Evolutionary conservation across 768 basidiomycete species (phyloP), one percentile per base, ranked within the genome.

Genomic region (Auriscalpium microsporum): DNA sequence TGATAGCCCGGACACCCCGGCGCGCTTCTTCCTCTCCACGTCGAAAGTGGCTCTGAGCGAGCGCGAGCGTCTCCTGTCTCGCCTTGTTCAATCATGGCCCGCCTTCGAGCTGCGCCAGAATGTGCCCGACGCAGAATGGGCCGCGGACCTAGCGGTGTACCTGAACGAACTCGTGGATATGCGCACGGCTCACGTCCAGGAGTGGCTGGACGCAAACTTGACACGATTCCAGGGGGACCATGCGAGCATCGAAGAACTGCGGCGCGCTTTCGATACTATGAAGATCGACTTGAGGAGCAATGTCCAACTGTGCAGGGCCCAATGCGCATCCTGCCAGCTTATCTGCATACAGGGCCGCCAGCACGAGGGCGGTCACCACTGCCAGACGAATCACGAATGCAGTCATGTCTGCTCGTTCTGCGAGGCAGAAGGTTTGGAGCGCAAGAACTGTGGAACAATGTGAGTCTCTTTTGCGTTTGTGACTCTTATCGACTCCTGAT

Each of bases 181-280:
- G 53, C 74, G 83, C 11, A 65, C 80, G 16, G 62, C 68, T 4
- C 76, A 78, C 53, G 80, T 84, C 23, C 64, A 65, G 1, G 67
- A 70, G 55, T 84, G 83, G 84, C 65, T 85, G 11, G 64, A 68
- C 4, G 64, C 71, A 7, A 84, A 84, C 55, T 60, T 77, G 5
- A 53, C 69, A 1, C 71, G 80, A 0, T 84, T 84, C 66, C 71
- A 73, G 45, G 57, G 50, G 0, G 68, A 65, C 23, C 69, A 79
- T 49, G 70, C 81, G 2, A 68, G 72, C 44, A 71, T 83, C 10
- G 74, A 74, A 23, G 68, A 70, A 1, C 58, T 85, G 14, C 70
- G 70, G 10, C 70, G 81, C 51, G 60, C 67, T 2, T 74, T 80
- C 50, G 75, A 78, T 16, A 69, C 53, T 13, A 59, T 71, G 4